Conservation (phyloP, 73 alveolate species). For the Diophrys appendiculata region DNA sequence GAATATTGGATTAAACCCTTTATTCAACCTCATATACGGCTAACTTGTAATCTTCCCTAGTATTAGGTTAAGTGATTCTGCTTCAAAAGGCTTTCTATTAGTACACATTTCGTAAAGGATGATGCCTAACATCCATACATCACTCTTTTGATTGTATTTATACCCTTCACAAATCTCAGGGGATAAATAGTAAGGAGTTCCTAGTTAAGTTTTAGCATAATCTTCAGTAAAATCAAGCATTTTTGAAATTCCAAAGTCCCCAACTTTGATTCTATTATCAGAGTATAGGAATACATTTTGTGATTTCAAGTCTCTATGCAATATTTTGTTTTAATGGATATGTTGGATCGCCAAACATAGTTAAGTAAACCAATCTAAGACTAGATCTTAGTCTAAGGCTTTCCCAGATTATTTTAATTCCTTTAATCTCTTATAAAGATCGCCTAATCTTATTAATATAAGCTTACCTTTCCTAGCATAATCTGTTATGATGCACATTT, state of each 20-base stretch:
- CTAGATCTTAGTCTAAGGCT: slow-evolving; percentile 27
- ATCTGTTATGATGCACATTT: slow-evolving; percentile 72
- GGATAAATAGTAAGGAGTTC: slow-evolving; percentile 83
- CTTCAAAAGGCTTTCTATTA: slow-evolving; percentile 77
- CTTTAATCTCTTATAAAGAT: slow-evolving; percentile 36
- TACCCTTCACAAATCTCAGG: slow-evolving; percentile 74
- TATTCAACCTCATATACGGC: slow-evolving; percentile 11
- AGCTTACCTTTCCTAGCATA: slow-evolving; percentile 71
- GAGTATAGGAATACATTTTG: slow-evolving; percentile 67
- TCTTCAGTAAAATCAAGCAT: slow-evolving; percentile 70
- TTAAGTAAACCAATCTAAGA: slow-evolving; percentile 64
- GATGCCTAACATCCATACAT: slow-evolving; percentile 83
- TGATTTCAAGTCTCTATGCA: slow-evolving; percentile 77
- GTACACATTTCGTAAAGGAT: slow-evolving; percentile 79
- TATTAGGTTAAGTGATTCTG: slow-evolving; percentile 4
- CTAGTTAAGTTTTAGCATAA: slow-evolving; percentile 70
- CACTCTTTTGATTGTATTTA: slow-evolving; percentile 80
- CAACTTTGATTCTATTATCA: slow-evolving; percentile 64
- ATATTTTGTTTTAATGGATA: slow-evolving; percentile 68
- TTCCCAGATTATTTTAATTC: background rate
- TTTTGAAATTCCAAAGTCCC: slow-evolving; percentile 83
- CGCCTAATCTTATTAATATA: slow-evolving; percentile 20
- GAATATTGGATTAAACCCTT: slow-evolving; percentile 30
- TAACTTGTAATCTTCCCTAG: background rate
- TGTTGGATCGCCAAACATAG: slow-evolving; percentile 53